Base-by-base conservation (phyloP, 768 basidiomycete genomes). In the Boletus insuetus region DNA sequence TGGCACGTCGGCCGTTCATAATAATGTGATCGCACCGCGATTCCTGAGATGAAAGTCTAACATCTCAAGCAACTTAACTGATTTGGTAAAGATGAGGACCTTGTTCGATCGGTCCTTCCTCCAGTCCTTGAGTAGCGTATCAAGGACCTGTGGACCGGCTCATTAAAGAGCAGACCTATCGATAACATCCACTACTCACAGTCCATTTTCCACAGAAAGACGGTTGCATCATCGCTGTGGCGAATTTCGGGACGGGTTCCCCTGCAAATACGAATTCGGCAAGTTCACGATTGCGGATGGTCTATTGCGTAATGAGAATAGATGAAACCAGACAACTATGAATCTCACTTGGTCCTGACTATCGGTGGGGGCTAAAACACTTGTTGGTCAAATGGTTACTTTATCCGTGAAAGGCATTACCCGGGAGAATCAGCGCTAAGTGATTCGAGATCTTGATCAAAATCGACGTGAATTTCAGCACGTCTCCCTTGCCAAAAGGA, bases 41-140 rank as follows among this genome's bases (percentile, higher is more conserved):
- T 72, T 73, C n/a, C 75, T 75, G 13, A 94, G 78, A 68, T 91
- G 88, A 62, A 83, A 87, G 35, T 88, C 82, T 26, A 97, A 72
- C 85, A 94, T 92, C 17, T 89, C 87, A 13, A 98, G 76, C 24
- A 98, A 73, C 68, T 94, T 93, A 52, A 95, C 91, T 1, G 91
- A 89, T 68, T 94, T 94, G 3, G 94, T 94, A 72, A 98, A 98
- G 54, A 98, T 85, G 41, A 98, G 77, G 39, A 97, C 92, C 73
- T 97, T 98, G 72, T 91, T 94, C 0, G 80, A 77, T 17, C 71
- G 67, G 45, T 85, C 84, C 61, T 81, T 81, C 63, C 81, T 79
- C 82, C 86, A 86, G 43, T 85, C 80, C 45, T 78, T 80, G 20
- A 98, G 74, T 3, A 89, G 73, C 8, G 76, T 74, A 54, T 85